phyloP scores from a whole-genome alignment of 306 rosid species.

The Begonia fuchsioides region DNA sequence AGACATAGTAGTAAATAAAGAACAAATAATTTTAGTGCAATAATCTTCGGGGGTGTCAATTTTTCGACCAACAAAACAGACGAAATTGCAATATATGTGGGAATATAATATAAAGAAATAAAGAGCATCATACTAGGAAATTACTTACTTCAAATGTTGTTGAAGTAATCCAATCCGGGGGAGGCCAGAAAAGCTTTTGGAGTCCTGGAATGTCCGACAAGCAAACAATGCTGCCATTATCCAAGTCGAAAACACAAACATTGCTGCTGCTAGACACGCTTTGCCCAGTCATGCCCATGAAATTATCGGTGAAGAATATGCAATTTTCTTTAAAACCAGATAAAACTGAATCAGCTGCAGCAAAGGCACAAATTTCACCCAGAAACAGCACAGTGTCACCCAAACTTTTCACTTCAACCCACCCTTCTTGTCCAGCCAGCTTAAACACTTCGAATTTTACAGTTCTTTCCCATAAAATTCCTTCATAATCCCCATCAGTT shows the following conservation, averaged over 20 bases:
- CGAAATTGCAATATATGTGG: not conserved
- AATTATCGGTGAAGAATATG: constrained; percentile 43
- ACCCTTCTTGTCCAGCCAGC: constrained; percentile 28
- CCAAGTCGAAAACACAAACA: constrained; percentile 40
- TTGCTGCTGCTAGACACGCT: constrained; percentile 26
- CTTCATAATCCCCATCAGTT: constrained; percentile 14
- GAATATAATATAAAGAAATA: not conserved
- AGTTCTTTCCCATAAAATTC: constrained; percentile 29
- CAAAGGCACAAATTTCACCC: constrained; percentile 64
- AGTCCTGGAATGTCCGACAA: constrained; percentile 31
- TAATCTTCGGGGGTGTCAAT: too few species aligned
- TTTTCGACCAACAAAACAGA: too few species aligned
- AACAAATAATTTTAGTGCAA: too few species aligned
- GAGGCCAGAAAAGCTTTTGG: constrained; percentile 59
- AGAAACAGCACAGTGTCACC: constrained; percentile 54
- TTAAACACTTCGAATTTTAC: constrained; percentile 36
- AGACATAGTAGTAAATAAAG: too few species aligned
- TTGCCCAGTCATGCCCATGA: constrained; percentile 17
- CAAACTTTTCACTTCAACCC: constrained; percentile 41
- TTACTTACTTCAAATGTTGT: constrained; percentile 19
- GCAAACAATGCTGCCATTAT: constrained; percentile 23
- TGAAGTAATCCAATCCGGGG: constrained; percentile 41
- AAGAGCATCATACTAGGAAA: not conserved
- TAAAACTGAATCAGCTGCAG: constrained; percentile 26
- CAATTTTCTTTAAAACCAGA: too few species aligned